These are phyloP conservation scores for Boletellus ananiceps DNA, from an alignment of 768 basidiomycete species.

Conservation along the genomic window DNA sequence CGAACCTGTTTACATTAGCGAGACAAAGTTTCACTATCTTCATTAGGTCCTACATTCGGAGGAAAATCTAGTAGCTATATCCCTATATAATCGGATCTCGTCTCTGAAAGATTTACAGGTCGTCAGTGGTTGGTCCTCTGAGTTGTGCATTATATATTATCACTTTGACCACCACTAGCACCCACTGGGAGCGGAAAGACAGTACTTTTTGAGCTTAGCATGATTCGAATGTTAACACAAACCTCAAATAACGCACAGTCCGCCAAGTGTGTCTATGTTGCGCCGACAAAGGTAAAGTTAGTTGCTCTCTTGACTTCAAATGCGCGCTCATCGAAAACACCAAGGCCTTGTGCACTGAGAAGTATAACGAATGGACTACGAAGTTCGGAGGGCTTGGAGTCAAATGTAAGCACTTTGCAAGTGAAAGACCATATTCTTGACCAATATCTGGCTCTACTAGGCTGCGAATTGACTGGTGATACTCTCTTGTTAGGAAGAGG, in stretches of 20 bases:
- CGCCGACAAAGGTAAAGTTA: conserved; percentile 74
- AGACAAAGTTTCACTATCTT: background rate
- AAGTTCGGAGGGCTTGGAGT: conserved; percentile 77
- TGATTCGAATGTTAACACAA: conserved; percentile 65
- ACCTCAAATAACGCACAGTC: conserved; percentile 30
- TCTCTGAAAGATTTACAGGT: conserved; percentile 42
- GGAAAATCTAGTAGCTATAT: conserved; percentile 55
- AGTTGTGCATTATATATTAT: conserved; percentile 2
- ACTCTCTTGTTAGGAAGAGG: conserved; percentile 63
- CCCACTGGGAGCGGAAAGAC: conserved; percentile 98
- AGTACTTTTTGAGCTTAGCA: conserved; percentile 86
- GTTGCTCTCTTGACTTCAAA: background rate
- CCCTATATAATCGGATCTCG: background rate
- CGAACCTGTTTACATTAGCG: background rate
- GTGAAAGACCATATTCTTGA: background rate
- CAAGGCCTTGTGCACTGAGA: conserved; percentile 86
- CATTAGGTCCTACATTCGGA: conserved; percentile 52
- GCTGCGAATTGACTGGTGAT: conserved; percentile 90
- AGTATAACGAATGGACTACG: conserved; percentile 73
- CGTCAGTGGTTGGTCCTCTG: conserved; percentile 52
- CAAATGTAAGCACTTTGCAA: conserved; percentile 49
- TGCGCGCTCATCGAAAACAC: background rate
- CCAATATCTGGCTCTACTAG: conserved; percentile 35
- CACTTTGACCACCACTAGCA: conserved; percentile 42
- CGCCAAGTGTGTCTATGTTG: conserved; percentile 85